Percentiles rank a stretch among this genome's conserved stretches.
These are phyloP conservation scores for Yamadazyma atlantica DNA, from an alignment of 1,139 yeast genomes.

Conservation along the genomic window DNA sequence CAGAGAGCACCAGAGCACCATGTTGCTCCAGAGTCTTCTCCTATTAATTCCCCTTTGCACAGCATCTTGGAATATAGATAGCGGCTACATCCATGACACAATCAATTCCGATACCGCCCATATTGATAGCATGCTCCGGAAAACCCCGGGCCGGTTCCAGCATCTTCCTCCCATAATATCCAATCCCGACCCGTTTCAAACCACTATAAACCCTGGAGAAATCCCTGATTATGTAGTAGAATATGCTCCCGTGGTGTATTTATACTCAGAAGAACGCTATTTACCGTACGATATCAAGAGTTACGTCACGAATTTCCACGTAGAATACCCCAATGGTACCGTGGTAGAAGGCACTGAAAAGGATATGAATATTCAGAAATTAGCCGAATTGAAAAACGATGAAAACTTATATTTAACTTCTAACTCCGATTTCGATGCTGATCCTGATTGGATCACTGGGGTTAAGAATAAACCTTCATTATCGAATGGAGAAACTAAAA, in stretches of 20 bases:
- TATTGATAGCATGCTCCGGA: constrained; percentile 13
- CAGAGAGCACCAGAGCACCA: too few species aligned
- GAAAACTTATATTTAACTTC: constrained; percentile 57
- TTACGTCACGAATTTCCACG: constrained; percentile 64
- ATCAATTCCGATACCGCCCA: constrained; percentile 5
- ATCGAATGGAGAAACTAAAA: constrained; percentile 64
- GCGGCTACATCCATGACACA: constrained; percentile 6
- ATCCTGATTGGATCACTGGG: constrained; percentile 91
- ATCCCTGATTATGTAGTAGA: constrained; percentile 76
- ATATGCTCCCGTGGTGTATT: constrained; percentile 76
- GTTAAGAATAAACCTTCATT: constrained; percentile 62
- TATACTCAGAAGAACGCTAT: constrained; percentile 86
- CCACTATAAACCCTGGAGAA: constrained; percentile 49
- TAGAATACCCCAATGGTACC: constrained; percentile 49
- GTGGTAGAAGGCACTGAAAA: constrained; percentile 36
- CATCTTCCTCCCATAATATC: constrained; percentile 39
- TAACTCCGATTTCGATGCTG: constrained; percentile 64
- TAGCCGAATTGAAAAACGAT: constrained; percentile 33
- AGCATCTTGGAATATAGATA: constrained; percentile 5
- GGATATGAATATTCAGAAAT: constrained; percentile 35
- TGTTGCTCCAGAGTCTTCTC: too few species aligned
- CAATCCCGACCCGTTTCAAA: constrained; percentile 28
- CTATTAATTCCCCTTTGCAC: background rate
- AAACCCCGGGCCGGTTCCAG: constrained; percentile 25
- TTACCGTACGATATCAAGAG: constrained; percentile 79